Evolutionary conservation across 1,284 basidiomycete species (phyloP).

Genomic region (Fistulinella staudtii): DNA sequence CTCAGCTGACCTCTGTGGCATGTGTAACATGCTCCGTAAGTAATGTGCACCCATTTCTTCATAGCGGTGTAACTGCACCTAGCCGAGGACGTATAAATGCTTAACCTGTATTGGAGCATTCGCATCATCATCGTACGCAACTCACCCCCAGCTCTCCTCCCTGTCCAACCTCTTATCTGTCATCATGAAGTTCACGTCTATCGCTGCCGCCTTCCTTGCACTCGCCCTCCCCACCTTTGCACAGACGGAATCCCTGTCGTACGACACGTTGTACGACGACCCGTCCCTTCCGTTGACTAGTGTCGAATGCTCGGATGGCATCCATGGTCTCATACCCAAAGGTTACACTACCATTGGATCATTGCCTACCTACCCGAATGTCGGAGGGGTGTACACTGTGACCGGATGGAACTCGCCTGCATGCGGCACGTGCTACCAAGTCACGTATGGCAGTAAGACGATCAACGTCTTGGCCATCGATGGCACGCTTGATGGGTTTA

Average conservation of each 20-base stretch:
- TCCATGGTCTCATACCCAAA: constrained; percentile 43
- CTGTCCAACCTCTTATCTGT: background rate
- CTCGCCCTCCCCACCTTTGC: background rate
- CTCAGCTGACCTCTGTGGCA: background rate
- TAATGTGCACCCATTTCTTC: too few relatives aligned
- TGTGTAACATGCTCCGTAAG: background rate
- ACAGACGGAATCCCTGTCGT: background rate
- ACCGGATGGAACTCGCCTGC: background rate
- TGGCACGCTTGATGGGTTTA: constrained; percentile 37
- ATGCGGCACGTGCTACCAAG: background rate
- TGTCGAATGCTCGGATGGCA: constrained; percentile 50
- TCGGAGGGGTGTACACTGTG: constrained; percentile 41
- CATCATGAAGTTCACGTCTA: background rate
- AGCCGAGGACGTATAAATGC: too few relatives aligned
- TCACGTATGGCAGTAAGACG: background rate
- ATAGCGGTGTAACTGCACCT: too few relatives aligned
- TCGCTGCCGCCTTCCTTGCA: background rate
- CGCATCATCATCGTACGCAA: too few relatives aligned
- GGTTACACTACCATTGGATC: constrained; percentile 38
- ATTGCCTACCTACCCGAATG: constrained; percentile 42
- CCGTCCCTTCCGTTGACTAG: constrained; percentile 29
- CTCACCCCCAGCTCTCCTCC: background rate
- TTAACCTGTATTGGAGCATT: too few relatives aligned
- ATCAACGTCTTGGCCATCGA: background rate
- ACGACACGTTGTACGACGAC: background rate